Base-by-base conservation (phyloP, 257 asterid genomes). In the Solanum pimpinellifolium region DNA sequence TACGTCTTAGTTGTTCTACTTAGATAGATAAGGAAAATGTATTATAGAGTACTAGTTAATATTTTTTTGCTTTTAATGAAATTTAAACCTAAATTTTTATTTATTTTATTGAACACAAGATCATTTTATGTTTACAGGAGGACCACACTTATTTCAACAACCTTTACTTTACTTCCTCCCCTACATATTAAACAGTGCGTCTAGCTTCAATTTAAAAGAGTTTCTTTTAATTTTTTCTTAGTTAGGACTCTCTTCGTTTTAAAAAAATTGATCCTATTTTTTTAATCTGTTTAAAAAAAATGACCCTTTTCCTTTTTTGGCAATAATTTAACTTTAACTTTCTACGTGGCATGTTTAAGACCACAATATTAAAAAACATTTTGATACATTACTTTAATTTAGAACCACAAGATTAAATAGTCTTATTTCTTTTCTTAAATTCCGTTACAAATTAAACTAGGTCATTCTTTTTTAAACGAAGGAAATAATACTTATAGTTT, bases 241-340 rank as follows among this genome's bases (percentile, higher is more conserved):
- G 7, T 59, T 20, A 62, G 0, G 5, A 3, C 0, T 33, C 3
- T 3, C 35, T 33, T 0, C 0, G 0, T 33, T 33, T 33, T 0
- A 33, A 33, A 33, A 33, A 33, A 5, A 33, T 0, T 33, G 5
- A 33, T 33, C 0, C 0, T 33, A 33, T 3, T 3, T 33, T 33
- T 33, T 0, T 33, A 0, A 33, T 3, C 0, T 33, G 4, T 33
- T 33, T 33, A 33, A 33, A 33, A 33, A 3, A 3, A 33, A 33
- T 3, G 33, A 33, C 0, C 4, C 1, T 0, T 33, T 33, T 3
- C 4, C 1, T 33, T 33, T 33, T 33, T 33, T 33, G 35, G 5
- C 35, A 33, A 33, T 0, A 33, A 0, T 33, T 33, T 33, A 33
- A 33, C 5, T 33, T 33, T 33, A 0, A 33, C 1, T 33, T 33